Conservation (phyloP, 768 basidiomycete species). For the Naganishia antarctica region DNA sequence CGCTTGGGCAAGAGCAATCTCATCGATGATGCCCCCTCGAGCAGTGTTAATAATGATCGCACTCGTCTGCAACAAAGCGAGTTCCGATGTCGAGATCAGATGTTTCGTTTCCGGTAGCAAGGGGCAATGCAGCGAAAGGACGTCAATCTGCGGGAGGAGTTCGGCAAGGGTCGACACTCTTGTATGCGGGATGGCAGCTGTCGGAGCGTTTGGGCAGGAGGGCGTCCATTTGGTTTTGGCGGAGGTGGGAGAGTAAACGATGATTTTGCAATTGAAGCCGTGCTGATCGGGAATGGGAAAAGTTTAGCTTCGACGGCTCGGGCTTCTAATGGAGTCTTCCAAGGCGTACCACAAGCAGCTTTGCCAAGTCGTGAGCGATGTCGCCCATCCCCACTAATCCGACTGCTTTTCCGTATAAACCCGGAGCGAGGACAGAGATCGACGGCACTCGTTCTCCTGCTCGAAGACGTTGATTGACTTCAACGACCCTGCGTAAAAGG, state of each 20-base stretch:
- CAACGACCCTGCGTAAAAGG: slow-evolving; percentile 37
- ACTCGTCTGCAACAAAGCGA: slow-evolving; percentile 39
- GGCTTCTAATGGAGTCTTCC: no score
- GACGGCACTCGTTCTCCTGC: slow-evolving; percentile 36
- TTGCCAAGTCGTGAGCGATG: slow-evolving; percentile 42
- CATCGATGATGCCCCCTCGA: slow-evolving; percentile 47
- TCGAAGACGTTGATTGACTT: slow-evolving; percentile 34
- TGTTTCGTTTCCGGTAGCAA: slow-evolving; percentile 38
- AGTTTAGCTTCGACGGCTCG: neutral
- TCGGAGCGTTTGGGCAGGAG: slow-evolving; percentile 23
- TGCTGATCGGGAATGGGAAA: neutral
- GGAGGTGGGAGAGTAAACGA: slow-evolving; percentile 47
- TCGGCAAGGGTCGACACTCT: slow-evolving; percentile 40
- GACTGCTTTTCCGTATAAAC: slow-evolving; percentile 44
- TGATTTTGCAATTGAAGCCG: slow-evolving; percentile 42
- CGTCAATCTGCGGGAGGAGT: slow-evolving; percentile 40
- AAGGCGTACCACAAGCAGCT: slow-evolving; percentile 35
- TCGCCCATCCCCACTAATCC: slow-evolving; percentile 50
- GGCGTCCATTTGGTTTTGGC: slow-evolving; percentile 34
- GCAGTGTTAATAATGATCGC: slow-evolving; percentile 49
- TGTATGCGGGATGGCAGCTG: slow-evolving; percentile 33
- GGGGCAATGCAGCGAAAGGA: slow-evolving; percentile 49
- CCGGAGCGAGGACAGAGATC: slow-evolving; percentile 36
- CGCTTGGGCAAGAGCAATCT: slow-evolving; percentile 34
- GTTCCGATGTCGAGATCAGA: slow-evolving; percentile 38